A percentile compares a stretch with the other conserved stretches of the same genome.
These are phyloP conservation scores for Fusarium tricinctum DNA, from an alignment of 2,329 filamentous ascomycete genomes.

Conservation along the genomic window DNA sequence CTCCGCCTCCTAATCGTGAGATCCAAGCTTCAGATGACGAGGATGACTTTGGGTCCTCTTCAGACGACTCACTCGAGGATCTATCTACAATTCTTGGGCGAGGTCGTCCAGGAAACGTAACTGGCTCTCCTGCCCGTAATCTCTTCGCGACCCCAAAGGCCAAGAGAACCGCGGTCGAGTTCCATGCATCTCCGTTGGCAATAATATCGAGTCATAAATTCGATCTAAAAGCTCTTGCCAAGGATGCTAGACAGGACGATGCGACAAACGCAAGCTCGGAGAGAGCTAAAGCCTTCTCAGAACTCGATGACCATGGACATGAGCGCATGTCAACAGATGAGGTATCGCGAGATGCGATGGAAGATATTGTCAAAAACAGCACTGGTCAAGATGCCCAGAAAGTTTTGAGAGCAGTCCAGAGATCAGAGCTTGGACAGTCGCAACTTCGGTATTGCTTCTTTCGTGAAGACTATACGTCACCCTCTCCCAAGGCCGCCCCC, in stretches of 20 bases:
- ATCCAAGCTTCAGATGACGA: slow-evolving; percentile 82
- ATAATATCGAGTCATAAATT: slow-evolving; percentile 71
- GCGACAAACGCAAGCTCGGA: slow-evolving; percentile 69
- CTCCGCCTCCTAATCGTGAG: slow-evolving; percentile 65
- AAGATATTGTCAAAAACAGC: slow-evolving; percentile 54
- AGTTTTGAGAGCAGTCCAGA: slow-evolving; percentile 64
- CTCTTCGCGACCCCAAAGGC: slow-evolving; percentile 61
- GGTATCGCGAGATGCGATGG: slow-evolving; percentile 45
- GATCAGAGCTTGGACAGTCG: slow-evolving; percentile 59
- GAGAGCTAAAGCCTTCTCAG: slow-evolving; percentile 56
- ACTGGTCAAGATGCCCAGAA: slow-evolving; percentile 62
- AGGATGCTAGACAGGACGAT: slow-evolving; percentile 70
- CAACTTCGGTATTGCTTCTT: slow-evolving; percentile 66
- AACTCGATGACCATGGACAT: slow-evolving; percentile 28
- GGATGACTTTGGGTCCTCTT: slow-evolving; percentile 66
- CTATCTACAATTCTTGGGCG: slow-evolving; percentile 56
- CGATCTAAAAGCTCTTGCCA: slow-evolving; percentile 73
- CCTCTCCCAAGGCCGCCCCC: slow-evolving; percentile 47
- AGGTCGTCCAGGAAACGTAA: slow-evolving; percentile 41
- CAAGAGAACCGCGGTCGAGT: slow-evolving; percentile 60
- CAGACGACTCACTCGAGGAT: slow-evolving; percentile 71
- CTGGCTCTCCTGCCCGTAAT: slow-evolving; percentile 37
- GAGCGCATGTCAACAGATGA: slow-evolving; percentile 27
- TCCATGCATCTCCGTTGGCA: slow-evolving; percentile 64
- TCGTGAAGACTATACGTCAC: slow-evolving; percentile 51